Base-by-base conservation (phyloP, 352 stramenopile genomes). In the Bremia lactucae region DNA sequence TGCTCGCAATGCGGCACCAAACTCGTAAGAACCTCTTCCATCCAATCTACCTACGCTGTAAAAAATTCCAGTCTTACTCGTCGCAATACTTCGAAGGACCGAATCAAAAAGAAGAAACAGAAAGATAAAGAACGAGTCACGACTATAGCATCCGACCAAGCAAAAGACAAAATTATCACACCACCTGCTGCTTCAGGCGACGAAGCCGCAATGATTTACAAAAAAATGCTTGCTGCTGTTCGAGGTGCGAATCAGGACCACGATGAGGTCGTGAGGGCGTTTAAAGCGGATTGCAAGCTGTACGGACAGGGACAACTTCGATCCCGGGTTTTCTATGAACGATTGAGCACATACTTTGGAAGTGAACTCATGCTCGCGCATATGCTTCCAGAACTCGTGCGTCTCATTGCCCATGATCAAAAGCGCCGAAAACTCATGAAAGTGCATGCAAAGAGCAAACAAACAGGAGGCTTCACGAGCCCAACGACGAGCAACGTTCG, bases 201-300 rank as follows among this genome's bases (percentile, higher is more conserved):
- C 26, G 75, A 91, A 44, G 78, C 78, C 4, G 70, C 69, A 7
- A 31, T 65, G 11, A 87, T 91, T 40, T 91, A 91, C 64, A 87
- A 83, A 50, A 60, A 71, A 20, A 81, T 91, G 65, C 55, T 91
- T 15, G 75, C 75, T 22, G 73, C 73, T 3, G 78, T 91, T 36
- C 71, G 73, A 29, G 75, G 74, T 21, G 74, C 75, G 16, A 85
- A 90, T 51, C 64, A 55, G 20, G 65, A 79, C 52, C 78, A 85
- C 39, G 62, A 88, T 44, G 73, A 87, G 34, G 68, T 81, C 4
- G 65, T 85, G 2, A 44, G 58, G 2, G 73, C 68, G 14, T 91
- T 91, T 55, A 88, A 88, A 59, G 43, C 58, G 10, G 78, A 88
- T 59, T 91, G 78, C 55, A 87, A 87, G 54, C 58, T 57, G 20